These are phyloP conservation scores for Hondaea fermentalgiana DNA, from an alignment of 108 stramenopile species.

Conservation along the genomic window DNA sequence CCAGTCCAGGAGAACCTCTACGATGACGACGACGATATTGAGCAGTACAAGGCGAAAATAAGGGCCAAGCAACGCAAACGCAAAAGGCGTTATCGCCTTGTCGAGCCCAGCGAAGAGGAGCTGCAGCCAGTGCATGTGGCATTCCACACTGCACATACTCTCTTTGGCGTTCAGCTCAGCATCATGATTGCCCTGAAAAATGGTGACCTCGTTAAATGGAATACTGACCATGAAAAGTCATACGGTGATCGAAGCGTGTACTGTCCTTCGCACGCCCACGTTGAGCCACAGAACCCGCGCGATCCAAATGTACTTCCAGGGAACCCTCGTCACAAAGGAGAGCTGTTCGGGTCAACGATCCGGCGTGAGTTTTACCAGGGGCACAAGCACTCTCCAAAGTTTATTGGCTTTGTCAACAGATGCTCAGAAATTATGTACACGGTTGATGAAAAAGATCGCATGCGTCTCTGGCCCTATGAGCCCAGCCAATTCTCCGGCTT, in stretches of 20 bases:
- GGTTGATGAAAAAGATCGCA: not conserved
- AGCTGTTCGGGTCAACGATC: not conserved
- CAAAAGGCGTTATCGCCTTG: not conserved
- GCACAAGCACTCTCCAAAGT: not conserved
- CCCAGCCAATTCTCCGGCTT: not conserved
- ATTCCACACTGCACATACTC: not conserved
- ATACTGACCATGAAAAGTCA: not conserved
- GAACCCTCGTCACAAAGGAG: not conserved
- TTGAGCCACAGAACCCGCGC: not conserved
- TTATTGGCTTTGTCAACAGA: not conserved
- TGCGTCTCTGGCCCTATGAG: not conserved
- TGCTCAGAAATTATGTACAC: not conserved
- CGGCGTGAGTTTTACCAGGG: not conserved
- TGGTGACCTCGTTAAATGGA: not conserved
- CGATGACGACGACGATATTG: not conserved
- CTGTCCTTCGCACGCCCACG: not conserved
- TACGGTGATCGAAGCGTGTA: not conserved
- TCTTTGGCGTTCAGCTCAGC: not conserved
- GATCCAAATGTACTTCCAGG: not conserved
- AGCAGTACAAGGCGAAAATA: not conserved
- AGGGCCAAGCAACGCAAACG: not conserved
- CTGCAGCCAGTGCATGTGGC: not conserved
- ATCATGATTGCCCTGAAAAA: slow-evolving; percentile 4
- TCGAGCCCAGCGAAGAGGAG: not conserved
- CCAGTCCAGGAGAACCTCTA: not conserved